Base-by-base conservation (phyloP, 768 basidiomycete species). In the Hygrocybe punicea region DNA sequence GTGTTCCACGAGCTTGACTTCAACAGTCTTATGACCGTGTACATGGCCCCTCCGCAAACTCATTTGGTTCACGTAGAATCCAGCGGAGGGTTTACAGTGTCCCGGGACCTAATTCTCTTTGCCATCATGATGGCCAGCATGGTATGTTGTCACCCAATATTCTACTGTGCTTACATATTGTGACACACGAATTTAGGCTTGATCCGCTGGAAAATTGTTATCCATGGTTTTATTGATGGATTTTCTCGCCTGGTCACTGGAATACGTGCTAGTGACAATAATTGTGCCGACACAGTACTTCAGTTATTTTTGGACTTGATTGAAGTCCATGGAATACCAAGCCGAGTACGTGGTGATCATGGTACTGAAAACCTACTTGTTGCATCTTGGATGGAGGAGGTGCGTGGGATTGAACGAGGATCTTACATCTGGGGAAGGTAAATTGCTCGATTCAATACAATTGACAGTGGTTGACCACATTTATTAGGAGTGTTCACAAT, bases 221-320 rank as follows among this genome's bases (percentile, higher is more conserved):
- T 68, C 24, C 69, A 71, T 62, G 68, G 58, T 3, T 71, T 73
- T 50, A 68, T 73, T 35, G 76, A 79, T 61, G 78, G 78, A 0
- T 71, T 69, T 59, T 73, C 71, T 45, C 59, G 70, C 1, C 67
- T 71, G 13, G 63, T 76, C 2, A 61, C 68, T 11, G 71, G 68
- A 51, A 62, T 71, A 4, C 58, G 51, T 4, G 69, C 67, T 36
- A 53, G 56, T 29, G 68, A 66, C 42, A 72, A 72, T 59, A 73
- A 71, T 50, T 39, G 60, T 2, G 53, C 68, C 5, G 17, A 33
- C 1, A 71, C 70, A 7, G 68, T 71, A 5, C 59, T 59, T 19
- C 16, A 36, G 3, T 47, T 60, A 10, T 73, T 68, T 47, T 16
- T 59, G 10, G 46, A 57, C 16, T 63, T 62, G 2, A 63, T 69